phyloP scores from a whole-genome alignment of 352 stramenopile genomes.

The Blastocystis sp. region DNA sequence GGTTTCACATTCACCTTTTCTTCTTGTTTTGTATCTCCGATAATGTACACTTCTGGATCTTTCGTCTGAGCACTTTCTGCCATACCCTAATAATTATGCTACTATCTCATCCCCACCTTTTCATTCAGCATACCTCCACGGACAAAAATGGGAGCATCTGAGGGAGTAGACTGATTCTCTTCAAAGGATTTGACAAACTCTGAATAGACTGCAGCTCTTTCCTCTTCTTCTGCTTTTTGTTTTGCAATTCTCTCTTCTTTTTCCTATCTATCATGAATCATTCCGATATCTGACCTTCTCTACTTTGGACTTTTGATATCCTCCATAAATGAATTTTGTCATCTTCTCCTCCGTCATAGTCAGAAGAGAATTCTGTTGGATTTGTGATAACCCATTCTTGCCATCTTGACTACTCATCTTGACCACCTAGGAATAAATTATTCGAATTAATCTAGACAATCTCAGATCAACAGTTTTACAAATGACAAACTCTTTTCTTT shows the following conservation, averaged over 20 bases:
- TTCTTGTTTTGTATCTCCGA: not conserved
- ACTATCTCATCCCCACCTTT: not conserved
- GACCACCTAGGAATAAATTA: too few species aligned
- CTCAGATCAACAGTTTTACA: too few species aligned
- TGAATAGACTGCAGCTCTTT: constrained; percentile 40
- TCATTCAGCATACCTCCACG: constrained; percentile 30
- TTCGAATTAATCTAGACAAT: too few species aligned
- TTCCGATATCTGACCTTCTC: not conserved
- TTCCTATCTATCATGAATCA: not conserved
- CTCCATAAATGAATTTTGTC: constrained; percentile 51
- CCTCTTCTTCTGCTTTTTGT: constrained; percentile 38
- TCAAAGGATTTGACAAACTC: constrained; percentile 49
- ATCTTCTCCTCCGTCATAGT: constrained; percentile 56
- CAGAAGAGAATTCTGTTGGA: constrained; percentile 49
- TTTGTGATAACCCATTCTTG: not conserved
- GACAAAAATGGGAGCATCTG: constrained; percentile 34
- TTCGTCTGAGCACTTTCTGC: not conserved
- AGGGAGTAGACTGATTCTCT: not conserved
- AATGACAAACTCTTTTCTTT: not conserved
- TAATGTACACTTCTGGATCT: constrained; percentile 23
- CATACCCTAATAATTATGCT: constrained; percentile 8
- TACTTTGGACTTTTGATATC: constrained; percentile 16
- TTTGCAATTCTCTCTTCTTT: constrained; percentile 19
- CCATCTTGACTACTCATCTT: not conserved
- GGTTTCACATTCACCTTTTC: not conserved